Evolutionary conservation across 1,284 basidiomycete species (phyloP).

Genomic region (Binderoboletus segoi): DNA sequence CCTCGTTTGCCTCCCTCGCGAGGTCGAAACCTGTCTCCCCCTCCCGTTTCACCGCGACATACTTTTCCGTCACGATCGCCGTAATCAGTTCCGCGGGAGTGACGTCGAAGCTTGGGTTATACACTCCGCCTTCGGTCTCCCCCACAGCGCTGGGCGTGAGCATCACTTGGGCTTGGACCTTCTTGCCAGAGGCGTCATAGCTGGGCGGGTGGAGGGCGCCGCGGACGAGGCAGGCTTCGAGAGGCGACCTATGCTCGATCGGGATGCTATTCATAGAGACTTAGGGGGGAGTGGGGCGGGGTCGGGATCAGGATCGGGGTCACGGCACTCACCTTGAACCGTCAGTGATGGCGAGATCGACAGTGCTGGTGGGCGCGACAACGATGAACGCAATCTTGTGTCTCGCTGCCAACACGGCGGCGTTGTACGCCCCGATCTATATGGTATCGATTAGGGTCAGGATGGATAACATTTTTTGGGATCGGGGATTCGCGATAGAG

Average conservation of each 20-base stretch:
- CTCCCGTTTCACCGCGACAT: conserved; percentile 68
- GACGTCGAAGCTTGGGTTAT: conserved; percentile 94
- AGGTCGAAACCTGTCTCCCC: conserved; percentile 59
- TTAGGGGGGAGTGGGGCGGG: background rate
- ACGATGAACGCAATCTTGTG: conserved; percentile 89
- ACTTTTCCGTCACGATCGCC: conserved; percentile 90
- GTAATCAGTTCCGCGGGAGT: conserved; percentile 83
- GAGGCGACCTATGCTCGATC: conserved; percentile 84
- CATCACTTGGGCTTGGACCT: conserved; percentile 69
- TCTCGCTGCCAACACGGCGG: conserved; percentile 82
- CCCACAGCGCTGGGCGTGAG: conserved; percentile 67
- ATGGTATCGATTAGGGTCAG: background rate
- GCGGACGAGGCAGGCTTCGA: conserved; percentile 86
- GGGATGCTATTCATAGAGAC: conserved; percentile 62
- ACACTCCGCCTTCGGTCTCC: conserved; percentile 50
- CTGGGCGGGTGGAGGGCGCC: conserved; percentile 67
- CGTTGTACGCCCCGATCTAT: conserved; percentile 91
- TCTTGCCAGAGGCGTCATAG: conserved; percentile 42
- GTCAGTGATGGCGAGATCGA: conserved; percentile 78
- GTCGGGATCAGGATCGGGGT: background rate
- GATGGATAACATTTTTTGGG: too few relatives aligned
- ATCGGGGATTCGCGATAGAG: background rate
- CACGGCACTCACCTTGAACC: conserved; percentile 63
- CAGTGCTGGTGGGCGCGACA: conserved; percentile 86
- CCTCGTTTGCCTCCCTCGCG: conserved; percentile 15